phyloP scores from a whole-genome alignment of 495 filamentous ascomycete genomes.

The Aspergillus cavernicola region DNA sequence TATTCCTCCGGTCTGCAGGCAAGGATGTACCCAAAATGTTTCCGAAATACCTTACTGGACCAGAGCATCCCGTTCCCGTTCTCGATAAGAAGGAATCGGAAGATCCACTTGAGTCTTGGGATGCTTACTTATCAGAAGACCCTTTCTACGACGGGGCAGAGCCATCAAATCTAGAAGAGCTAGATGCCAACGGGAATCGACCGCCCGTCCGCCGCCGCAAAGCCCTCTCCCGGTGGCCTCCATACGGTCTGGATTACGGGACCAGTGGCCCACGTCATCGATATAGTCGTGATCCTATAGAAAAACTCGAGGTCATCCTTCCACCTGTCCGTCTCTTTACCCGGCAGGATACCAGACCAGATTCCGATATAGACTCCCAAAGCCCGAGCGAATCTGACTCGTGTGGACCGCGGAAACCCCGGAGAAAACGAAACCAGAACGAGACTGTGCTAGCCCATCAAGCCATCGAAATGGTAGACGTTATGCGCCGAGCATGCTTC shows the following conservation, averaged over 20 bases:
- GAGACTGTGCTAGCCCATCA: conserved; percentile 29
- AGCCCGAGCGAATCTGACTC: too few species aligned
- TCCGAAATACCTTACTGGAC: conserved; percentile 33
- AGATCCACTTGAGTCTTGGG: neutral
- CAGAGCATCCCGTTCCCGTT: conserved; percentile 35
- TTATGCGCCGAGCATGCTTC: conserved; percentile 40
- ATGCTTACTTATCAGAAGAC: neutral
- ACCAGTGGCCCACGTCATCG: conserved; percentile 15
- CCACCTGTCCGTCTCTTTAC: conserved; percentile 32
- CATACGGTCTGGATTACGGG: conserved; percentile 38
- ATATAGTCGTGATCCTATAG: conserved; percentile 15
- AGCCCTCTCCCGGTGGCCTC: conserved; percentile 39
- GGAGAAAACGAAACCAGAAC: neutral
- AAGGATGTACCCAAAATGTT: conserved; percentile 34
- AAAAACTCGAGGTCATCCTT: conserved; percentile 28
- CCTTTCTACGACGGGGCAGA: conserved; percentile 7
- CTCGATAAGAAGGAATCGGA: conserved; percentile 12
- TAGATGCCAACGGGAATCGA: too few species aligned
- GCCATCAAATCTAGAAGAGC: neutral
- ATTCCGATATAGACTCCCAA: too few species aligned
- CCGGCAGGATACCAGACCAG: neutral
- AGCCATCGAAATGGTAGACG: conserved; percentile 38
- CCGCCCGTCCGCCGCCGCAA: conserved; percentile 31
- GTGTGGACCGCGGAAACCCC: neutral
- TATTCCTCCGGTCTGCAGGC: conserved; percentile 53